A percentile compares a stretch with the other conserved stretches of the same genome.
phyloP scores from a whole-genome alignment of 2,329 filamentous ascomycete genomes.

The Penicillium glabrum region DNA sequence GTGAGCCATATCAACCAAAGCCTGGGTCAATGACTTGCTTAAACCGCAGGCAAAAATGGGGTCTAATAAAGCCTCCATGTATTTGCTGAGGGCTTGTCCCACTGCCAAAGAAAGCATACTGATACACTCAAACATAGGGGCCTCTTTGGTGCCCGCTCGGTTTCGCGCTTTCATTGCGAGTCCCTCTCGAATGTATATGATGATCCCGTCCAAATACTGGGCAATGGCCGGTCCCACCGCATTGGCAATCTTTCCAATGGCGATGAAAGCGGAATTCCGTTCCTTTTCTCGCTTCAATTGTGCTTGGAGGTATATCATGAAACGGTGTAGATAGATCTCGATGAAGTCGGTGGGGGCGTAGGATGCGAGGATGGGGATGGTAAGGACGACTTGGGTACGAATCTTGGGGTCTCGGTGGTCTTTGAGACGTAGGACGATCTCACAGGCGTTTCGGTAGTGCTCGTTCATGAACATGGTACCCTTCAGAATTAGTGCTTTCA shows the following conservation, averaged over 20 bases:
- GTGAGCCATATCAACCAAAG: slow-evolving; percentile 96
- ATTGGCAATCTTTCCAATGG: slow-evolving; percentile 94
- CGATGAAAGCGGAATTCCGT: slow-evolving; percentile 88
- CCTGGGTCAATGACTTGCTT: slow-evolving; percentile 89
- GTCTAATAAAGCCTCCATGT: slow-evolving; percentile 92
- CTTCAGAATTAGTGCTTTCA: slow-evolving; percentile 89
- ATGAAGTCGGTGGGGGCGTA: slow-evolving; percentile 92
- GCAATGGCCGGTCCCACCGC: slow-evolving; percentile 94
- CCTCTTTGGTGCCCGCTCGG: slow-evolving; percentile 58
- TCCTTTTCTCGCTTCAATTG: slow-evolving; percentile 96
- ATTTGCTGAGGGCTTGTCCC: slow-evolving; percentile 94
- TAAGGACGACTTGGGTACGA: slow-evolving; percentile 81
- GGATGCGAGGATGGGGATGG: slow-evolving; percentile 88
- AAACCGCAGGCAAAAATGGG: slow-evolving; percentile 96
- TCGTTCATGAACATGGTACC: slow-evolving; percentile 99
- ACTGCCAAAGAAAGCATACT: slow-evolving; percentile 94
- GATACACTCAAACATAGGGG: slow-evolving; percentile 93
- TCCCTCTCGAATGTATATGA: slow-evolving; percentile 90
- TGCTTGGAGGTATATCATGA: slow-evolving; percentile 93
- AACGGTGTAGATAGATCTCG: slow-evolving; percentile 82
- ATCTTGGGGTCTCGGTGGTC: slow-evolving; percentile 89
- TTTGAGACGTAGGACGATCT: slow-evolving; percentile 88
- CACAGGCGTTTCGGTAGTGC: slow-evolving; percentile 86
- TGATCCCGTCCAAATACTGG: slow-evolving; percentile 89
- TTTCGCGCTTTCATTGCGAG: slow-evolving; percentile 75